phyloP scores from a whole-genome alignment of 345 rosid species.

The Eucalyptus curtisii region DNA sequence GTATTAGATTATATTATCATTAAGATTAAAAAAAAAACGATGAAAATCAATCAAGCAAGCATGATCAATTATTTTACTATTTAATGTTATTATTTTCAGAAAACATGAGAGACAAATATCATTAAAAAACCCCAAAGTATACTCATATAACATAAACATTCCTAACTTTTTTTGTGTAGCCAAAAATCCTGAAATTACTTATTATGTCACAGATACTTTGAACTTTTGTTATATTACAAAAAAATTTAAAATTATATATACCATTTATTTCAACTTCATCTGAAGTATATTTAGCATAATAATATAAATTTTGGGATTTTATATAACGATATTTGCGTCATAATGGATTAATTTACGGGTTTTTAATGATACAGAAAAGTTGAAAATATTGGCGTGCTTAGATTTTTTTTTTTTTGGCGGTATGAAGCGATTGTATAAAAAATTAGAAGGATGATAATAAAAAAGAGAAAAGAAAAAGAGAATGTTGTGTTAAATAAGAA shows the following conservation, averaged over 20 bases:
- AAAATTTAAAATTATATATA: too few species aligned
- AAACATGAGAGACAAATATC: neutral
- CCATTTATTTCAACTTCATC: accelerated
- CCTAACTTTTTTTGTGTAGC: accelerated
- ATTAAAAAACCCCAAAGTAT: too few species aligned
- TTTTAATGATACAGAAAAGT: too few species aligned
- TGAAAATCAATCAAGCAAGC: neutral
- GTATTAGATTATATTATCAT: neutral
- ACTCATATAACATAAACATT: accelerated
- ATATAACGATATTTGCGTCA: too few species aligned
- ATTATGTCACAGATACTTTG: accelerated
- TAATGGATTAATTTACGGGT: neutral
- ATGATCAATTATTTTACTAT: neutral
- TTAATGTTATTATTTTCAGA: neutral
- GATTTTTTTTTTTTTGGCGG: too few species aligned
- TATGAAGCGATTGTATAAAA: neutral
- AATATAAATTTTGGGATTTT: too few species aligned
- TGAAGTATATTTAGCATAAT: accelerated
- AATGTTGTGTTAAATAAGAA: neutral
- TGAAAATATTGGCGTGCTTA: too few species aligned
- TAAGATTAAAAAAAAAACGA: too few species aligned
- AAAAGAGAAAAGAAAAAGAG: neutral
- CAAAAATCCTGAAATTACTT: too few species aligned
- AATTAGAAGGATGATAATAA: neutral
- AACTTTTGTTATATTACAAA: too few species aligned